Evolutionary conservation across 1,284 basidiomycete genomes (phyloP).

Genomic region (Cutaneotrichosporon curvatum): DNA sequence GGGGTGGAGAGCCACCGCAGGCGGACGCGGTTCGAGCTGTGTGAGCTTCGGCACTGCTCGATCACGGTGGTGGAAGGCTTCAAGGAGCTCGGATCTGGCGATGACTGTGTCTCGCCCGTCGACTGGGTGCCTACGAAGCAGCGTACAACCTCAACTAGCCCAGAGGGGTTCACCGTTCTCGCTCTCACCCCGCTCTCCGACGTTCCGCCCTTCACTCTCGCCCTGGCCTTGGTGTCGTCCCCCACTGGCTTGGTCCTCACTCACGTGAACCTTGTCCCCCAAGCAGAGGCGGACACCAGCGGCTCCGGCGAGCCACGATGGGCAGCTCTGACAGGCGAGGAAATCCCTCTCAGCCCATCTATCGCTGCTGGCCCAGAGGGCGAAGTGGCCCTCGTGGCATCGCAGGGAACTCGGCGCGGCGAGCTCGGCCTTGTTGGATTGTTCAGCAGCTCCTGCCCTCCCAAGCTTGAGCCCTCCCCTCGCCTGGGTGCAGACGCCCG

Average conservation of each 20-base stretch:
- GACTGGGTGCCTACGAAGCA: constrained; percentile 14
- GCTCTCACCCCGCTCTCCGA: constrained; percentile 23
- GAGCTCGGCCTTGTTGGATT: constrained; percentile 25
- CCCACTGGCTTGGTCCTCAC: constrained; percentile 14
- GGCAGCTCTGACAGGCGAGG: constrained; percentile 12
- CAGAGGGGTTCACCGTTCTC: constrained; percentile 18
- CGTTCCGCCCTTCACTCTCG: constrained; percentile 21
- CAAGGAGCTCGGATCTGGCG: constrained; percentile 11
- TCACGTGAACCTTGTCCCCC: constrained; percentile 21
- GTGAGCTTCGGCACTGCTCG: constrained; percentile 10
- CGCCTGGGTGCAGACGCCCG: constrained; percentile 10
- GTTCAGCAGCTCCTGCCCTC: constrained; percentile 1
- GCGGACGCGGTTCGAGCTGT: constrained; percentile 16
- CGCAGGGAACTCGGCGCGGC: constrained; percentile 26
- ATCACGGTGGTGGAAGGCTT: constrained; percentile 15
- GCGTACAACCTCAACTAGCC: constrained; percentile 13
- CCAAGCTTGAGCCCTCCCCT: constrained; percentile 9
- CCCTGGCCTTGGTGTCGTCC: constrained; percentile 22
- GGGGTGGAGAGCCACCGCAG: neutral
- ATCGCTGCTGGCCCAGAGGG: constrained; percentile 1
- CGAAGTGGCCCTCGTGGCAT: constrained; percentile 9
- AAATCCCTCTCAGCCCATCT: constrained; percentile 4
- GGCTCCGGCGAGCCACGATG: constrained; percentile 7
- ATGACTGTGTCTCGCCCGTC: constrained; percentile 2
- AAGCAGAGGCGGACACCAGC: constrained; percentile 1